Evolutionary conservation across 139 green algal species (phyloP).

Genomic region (Coccomyxa sp.): DNA sequence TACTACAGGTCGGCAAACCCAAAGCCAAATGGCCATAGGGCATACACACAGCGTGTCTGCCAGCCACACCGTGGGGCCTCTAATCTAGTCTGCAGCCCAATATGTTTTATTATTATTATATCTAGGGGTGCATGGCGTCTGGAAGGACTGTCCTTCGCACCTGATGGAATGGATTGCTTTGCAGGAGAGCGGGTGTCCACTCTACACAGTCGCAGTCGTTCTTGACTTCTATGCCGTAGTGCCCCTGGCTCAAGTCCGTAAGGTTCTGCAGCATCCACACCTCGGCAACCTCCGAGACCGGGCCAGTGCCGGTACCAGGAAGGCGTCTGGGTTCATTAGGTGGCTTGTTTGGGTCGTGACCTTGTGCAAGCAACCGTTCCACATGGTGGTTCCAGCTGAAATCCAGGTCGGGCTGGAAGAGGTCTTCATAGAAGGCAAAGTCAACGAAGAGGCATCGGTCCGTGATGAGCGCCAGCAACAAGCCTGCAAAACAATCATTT

Average conservation of each 20-base stretch:
- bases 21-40: no score
- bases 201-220: background rate
- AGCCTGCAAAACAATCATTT: background rate
- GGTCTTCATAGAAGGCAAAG: background rate
- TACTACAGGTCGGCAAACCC: no score
- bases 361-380: no score
- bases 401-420: background rate
- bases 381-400: background rate
- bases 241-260: background rate
- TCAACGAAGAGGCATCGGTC: background rate
- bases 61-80: no score
- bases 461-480: background rate
- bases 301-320: background rate
- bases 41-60: no score
- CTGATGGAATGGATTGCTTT: background rate
- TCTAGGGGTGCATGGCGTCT: background rate
- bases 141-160: background rate
- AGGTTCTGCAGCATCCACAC: background rate
- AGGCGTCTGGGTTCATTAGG: background rate
- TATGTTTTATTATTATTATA: no score
- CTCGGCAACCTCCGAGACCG: background rate
- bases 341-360: no score
- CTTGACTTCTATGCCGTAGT: background rate
- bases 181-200: background rate
- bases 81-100: no score